A percentile compares a stretch with the other conserved stretches of the same genome.
Conservation (phyloP, 371 early-diverging fungal species). For the Cokeromyces recurvatus region DNA sequence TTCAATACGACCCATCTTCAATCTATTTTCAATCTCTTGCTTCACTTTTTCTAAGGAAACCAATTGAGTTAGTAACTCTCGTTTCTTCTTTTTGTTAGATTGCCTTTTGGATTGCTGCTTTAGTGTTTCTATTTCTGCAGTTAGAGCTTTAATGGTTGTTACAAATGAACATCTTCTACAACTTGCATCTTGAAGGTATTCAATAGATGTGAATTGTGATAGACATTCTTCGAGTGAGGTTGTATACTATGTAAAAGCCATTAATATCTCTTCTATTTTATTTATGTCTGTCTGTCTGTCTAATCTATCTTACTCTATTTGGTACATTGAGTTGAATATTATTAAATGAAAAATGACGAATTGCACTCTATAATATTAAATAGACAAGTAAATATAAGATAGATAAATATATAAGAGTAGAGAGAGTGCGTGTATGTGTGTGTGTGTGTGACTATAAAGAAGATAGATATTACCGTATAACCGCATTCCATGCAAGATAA, state of each 20-base stretch:
- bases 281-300: no score
- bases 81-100: constrained; percentile 24
- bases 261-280: background rate
- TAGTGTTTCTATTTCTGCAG: constrained; percentile 37
- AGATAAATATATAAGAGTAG: background rate
- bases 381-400: no score
- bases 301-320: constrained; percentile 33
- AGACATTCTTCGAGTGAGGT: constrained; percentile 64
- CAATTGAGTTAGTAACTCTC: constrained; percentile 19
- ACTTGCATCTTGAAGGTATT: constrained; percentile 66
- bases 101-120: constrained; percentile 28
- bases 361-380: constrained; percentile 44
- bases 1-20: constrained; percentile 13
- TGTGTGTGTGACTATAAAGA: background rate
- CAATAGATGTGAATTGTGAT: constrained; percentile 57
- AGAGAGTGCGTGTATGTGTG: no score
- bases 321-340: constrained; percentile 67
- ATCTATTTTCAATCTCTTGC: constrained; percentile 5
- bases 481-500: constrained; percentile 63
- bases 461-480: constrained; percentile 47
- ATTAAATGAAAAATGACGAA: constrained; percentile 72
- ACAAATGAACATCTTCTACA: constrained; percentile 70
- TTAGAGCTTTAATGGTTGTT: constrained; percentile 34
- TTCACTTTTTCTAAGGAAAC: constrained; percentile 12
- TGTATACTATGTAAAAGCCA: constrained; percentile 21